These are phyloP conservation scores for Vanrija sp. DNA, from an alignment of 1,284 basidiomycete species.

Conservation along the genomic window DNA sequence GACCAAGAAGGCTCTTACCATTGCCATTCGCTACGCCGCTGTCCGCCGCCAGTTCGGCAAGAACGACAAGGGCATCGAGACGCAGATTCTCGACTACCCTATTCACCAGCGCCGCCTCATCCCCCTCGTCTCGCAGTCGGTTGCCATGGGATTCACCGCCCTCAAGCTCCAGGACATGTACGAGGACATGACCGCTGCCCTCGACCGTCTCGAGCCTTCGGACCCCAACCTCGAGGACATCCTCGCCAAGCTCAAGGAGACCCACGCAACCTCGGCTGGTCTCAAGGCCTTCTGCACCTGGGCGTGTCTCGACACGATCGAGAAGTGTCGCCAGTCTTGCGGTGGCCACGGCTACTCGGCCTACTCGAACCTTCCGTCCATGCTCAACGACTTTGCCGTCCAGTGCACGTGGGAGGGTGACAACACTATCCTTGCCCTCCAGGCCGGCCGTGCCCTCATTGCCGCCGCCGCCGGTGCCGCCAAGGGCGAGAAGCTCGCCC, in stretches of 20 bases:
- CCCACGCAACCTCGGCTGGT: conserved; percentile 57
- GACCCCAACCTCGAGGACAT: conserved; percentile 48
- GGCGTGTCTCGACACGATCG: conserved; percentile 57
- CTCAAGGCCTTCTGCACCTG: conserved; percentile 61
- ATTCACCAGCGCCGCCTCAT: conserved; percentile 59
- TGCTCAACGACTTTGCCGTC: conserved; percentile 56
- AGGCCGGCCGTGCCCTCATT: conserved; percentile 55
- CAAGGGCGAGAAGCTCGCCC: conserved; percentile 52
- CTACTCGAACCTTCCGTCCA: conserved; percentile 56
- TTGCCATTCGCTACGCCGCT: conserved; percentile 57
- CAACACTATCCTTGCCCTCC: conserved; percentile 56
- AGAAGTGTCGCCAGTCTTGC: conserved; percentile 56
- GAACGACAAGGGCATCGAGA: conserved; percentile 52
- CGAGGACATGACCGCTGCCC: conserved; percentile 51
- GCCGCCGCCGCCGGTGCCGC: conserved; percentile 52
- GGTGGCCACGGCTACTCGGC: conserved; percentile 59
- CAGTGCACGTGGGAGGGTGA: conserved; percentile 59
- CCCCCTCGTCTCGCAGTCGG: conserved; percentile 56
- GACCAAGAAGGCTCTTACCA: conserved; percentile 57
- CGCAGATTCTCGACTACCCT: conserved; percentile 58
- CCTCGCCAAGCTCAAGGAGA: conserved; percentile 57
- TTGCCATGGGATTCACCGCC: conserved; percentile 57
- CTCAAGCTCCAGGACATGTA: conserved; percentile 50
- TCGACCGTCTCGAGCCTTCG: conserved; percentile 55
- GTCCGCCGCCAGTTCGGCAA: conserved; percentile 56